Evolutionary conservation across 805 yeast genomes (phyloP).

Genomic region (Candida schatavii): DNA sequence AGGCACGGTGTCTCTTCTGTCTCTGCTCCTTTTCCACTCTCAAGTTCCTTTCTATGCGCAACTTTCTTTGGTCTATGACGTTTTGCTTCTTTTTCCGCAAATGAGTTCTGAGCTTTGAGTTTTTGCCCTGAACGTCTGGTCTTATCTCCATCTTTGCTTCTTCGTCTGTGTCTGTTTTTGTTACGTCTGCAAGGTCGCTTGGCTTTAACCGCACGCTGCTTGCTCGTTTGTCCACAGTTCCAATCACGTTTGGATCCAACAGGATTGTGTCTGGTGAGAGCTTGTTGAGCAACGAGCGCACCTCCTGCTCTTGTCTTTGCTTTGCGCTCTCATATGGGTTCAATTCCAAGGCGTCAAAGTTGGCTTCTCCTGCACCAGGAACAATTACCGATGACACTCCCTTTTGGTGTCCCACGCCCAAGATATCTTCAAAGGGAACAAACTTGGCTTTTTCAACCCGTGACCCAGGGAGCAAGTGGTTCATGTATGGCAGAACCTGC

Average conservation of each 20-base stretch:
- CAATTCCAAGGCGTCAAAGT: constrained; percentile 87
- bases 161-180: constrained; percentile 27
- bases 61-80: constrained; percentile 80
- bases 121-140: constrained; percentile 73
- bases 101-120: constrained; percentile 77
- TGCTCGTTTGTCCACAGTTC: constrained; percentile 75
- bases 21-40: constrained; percentile 71
- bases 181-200: constrained; percentile 48
- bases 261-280: constrained; percentile 90
- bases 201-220: constrained; percentile 61
- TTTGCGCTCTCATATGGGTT: constrained; percentile 90
- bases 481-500: constrained; percentile 88
- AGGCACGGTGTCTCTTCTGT: constrained; percentile 45
- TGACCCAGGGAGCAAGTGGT: constrained; percentile 78
- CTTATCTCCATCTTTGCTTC: constrained; percentile 55
- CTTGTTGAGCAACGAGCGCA: constrained; percentile 79
- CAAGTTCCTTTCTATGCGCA: constrained; percentile 72
- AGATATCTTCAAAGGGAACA: constrained; percentile 95
- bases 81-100: constrained; percentile 81
- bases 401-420: constrained; percentile 78
- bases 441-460: constrained; percentile 64
- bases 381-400: constrained; percentile 84
- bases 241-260: constrained; percentile 84
- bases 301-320: constrained; percentile 93
- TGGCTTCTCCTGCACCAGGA: constrained; percentile 98